These are phyloP conservation scores for Pichia rugopelliculosa DNA, from an alignment of 805 yeast species.

Conservation along the genomic window DNA sequence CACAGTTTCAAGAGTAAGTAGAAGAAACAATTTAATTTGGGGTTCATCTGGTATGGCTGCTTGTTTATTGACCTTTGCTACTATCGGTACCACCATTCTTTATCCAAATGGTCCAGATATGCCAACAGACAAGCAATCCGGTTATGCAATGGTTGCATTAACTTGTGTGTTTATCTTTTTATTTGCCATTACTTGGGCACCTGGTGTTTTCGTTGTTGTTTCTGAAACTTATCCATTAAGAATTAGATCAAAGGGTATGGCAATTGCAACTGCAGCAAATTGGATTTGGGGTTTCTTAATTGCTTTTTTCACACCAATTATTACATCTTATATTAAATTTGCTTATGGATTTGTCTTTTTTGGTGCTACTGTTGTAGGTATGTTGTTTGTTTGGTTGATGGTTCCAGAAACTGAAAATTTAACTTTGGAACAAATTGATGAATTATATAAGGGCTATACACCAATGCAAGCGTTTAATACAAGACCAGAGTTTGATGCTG, in stretches of 20 bases:
- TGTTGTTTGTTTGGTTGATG: conserved; percentile 43
- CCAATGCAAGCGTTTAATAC: conserved; percentile 13
- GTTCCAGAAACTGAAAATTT: conserved; percentile 49
- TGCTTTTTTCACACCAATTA: conserved; percentile 48
- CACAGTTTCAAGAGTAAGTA: conserved; percentile 45
- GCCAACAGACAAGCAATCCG: conserved; percentile 40
- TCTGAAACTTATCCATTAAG: conserved; percentile 64
- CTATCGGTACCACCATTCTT: conserved; percentile 48
- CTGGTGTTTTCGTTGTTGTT: conserved; percentile 58
- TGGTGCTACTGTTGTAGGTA: conserved; percentile 35
- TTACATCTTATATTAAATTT: conserved; percentile 42
- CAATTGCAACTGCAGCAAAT: conserved; percentile 56
- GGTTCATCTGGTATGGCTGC: conserved; percentile 48
- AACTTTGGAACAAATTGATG: conserved; percentile 47
- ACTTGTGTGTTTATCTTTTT: conserved; percentile 57
- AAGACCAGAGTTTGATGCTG: neutral
- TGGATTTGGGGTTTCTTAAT: conserved; percentile 56
- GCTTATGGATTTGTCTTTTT: conserved; percentile 40
- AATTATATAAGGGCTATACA: conserved; percentile 32
- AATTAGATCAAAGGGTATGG: conserved; percentile 56
- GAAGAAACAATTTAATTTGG: conserved; percentile 40
- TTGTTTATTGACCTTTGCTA: conserved; percentile 52
- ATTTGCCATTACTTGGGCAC: conserved; percentile 72
- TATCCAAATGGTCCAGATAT: conserved; percentile 33
- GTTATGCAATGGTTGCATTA: conserved; percentile 53